These are phyloP conservation scores for Nowakowskiella sp. DNA, from an alignment of 192 early-diverging fungal genomes.

Conservation along the genomic window DNA sequence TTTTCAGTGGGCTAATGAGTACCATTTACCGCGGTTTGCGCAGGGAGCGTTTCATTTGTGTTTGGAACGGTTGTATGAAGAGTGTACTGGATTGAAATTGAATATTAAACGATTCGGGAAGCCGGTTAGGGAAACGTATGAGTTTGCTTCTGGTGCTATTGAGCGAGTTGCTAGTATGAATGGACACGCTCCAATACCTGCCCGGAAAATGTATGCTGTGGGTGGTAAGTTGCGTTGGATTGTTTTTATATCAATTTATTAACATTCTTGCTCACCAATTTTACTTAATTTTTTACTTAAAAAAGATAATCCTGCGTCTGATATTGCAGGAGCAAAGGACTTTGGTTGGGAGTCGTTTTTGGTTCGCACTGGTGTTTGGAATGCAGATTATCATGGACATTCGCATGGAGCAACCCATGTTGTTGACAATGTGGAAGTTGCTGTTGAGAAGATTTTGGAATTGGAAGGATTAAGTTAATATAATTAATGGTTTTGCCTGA, in stretches of 20 bases:
- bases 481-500: too few relatives aligned
- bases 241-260: too few relatives aligned
- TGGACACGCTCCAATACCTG: too few relatives aligned
- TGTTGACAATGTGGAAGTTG: constrained; percentile 29
- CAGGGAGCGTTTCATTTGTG: constrained; percentile 74
- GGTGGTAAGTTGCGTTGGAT: too few relatives aligned
- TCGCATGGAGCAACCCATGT: constrained; percentile 25
- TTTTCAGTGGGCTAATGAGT: constrained; percentile 82
- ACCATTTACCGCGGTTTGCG: constrained; percentile 62
- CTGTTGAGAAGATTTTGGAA: constrained; percentile 24
- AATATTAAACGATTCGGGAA: constrained; percentile 63
- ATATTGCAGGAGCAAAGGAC: constrained; percentile 27
- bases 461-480: constrained; percentile 6
- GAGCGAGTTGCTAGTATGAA: too few relatives aligned
- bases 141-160: too few relatives aligned
- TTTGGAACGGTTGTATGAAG: constrained; percentile 61
- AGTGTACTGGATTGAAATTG: not conserved
- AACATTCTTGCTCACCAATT: too few relatives aligned
- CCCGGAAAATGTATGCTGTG: too few relatives aligned
- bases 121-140: constrained; percentile 68
- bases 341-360: constrained; percentile 30
- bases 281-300: not conserved
- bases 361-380: constrained; percentile 36
- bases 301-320: constrained; percentile 21
- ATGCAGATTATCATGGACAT: constrained; percentile 16